These are phyloP conservation scores for Fusarium sp. DNA, from an alignment of 2,329 filamentous ascomycete genomes.

Conservation along the genomic window DNA sequence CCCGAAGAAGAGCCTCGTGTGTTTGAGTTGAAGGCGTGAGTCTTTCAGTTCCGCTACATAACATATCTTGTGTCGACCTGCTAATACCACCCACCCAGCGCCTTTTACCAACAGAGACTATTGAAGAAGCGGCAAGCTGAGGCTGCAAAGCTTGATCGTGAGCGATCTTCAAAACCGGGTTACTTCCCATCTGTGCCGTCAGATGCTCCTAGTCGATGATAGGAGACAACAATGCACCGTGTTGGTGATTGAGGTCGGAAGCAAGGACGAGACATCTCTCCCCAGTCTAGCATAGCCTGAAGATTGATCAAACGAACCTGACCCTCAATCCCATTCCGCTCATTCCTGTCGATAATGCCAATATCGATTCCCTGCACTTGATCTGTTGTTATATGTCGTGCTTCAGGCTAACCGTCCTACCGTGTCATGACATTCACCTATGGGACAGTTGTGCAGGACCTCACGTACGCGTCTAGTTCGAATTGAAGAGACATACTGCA, in stretches of 20 bases:
- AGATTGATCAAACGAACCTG: neutral
- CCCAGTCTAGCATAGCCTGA: neutral
- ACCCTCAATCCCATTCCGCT: too few relatives aligned
- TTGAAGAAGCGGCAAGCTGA: conserved; percentile 71
- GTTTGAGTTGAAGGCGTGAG: conserved; percentile 84
- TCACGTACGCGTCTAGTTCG: too few relatives aligned
- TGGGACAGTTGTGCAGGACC: too few relatives aligned
- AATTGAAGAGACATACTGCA: too few relatives aligned
- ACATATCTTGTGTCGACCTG: neutral
- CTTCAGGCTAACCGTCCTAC: too few relatives aligned
- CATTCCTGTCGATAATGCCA: too few relatives aligned
- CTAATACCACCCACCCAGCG: conserved; percentile 59
- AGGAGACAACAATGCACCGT: neutral
- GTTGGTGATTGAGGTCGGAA: neutral
- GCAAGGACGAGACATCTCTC: too few relatives aligned
- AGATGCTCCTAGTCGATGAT: conserved; percentile 58
- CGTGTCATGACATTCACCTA: too few relatives aligned
- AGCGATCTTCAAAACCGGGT: conserved; percentile 80
- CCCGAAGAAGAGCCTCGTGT: conserved; percentile 75
- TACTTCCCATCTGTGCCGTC: conserved; percentile 89
- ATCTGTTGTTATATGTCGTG: too few relatives aligned
- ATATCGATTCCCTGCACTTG: too few relatives aligned
- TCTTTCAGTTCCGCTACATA: neutral
- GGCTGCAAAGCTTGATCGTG: conserved; percentile 79
- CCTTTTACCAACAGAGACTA: conserved; percentile 88